Evolutionary conservation across 129 eudicot genomes (phyloP), one percentile per base, ranked within the genome.

Genomic region (Tagetes patula): DNA sequence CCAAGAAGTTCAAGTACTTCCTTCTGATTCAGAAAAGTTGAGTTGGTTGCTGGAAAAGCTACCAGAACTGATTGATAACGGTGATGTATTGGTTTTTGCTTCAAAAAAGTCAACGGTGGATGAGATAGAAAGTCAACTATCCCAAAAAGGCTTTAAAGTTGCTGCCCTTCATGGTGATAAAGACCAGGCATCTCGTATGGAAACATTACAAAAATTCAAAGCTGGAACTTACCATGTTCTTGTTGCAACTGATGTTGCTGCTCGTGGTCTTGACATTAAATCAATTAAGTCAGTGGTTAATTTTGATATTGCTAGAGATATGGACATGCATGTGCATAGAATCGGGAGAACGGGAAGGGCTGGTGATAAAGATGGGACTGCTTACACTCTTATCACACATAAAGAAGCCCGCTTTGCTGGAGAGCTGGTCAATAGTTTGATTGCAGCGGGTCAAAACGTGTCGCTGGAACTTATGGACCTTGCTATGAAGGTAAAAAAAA

Each of bases 301-400:
- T 74, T 95, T 79, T 86, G 99, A 91, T 80, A 91, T 88, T 45
- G 97, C 99, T 75, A 91, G 88, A 79, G 97, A 95, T 76, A 95
- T 95, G 97, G 99, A 90, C 80, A 95, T 91, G 99, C 97, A 95
- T 77, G 96, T 91, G 49, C 99, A 95, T 72, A 86, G 99, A 73
- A 95, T 95, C 78, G 99, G 99, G 46, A 91, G 99, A 84, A 95
- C 99, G 41, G 99, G 99, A 1, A 97, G 99, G 75, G 99, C 99
- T 13, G 99, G 99, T 43, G 99, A 94, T 71, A 94, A 94, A 86
- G 99, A 94, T 63, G 99, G 99, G 67, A 85, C 89, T 75, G 99
- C 99, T 49, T 94, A 88, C 79, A 94, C 99, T 69, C 99, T 94
- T 65, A 85, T 94, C 63, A 94, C 99, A 31, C 91, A 61, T 42